Base-by-base conservation (phyloP, 169 alveolate genomes). In the Plasmodium reichenowi region DNA sequence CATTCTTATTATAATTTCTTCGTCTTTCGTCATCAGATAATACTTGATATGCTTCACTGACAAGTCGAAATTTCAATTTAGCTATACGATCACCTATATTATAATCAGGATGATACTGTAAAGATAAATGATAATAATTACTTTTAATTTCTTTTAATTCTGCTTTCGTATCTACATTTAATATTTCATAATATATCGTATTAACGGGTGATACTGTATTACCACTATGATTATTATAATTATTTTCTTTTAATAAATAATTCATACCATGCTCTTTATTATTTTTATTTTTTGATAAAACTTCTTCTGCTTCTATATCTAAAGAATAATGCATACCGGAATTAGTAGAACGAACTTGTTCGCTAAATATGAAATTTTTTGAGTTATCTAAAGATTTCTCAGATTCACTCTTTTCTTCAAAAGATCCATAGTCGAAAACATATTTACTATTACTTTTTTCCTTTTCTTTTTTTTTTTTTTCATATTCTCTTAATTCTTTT, bases 61-160 rank as follows among this genome's bases (percentile, higher is more conserved):
- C 89, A 22, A 92, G 92, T 47, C 92, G 96, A 50, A 93, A 93
- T 59, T 87, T 92, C 9, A 50, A 29, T 72, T 93, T 93, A 0
- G 95, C 95, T n/a, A 50, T 91, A 0, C 83, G 94, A 50, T 91
- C 92, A 72, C 73, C 75, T 0, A 96, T 80, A 87, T 96, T 96
- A 72, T 96, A 95, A 91, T 98, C 99, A 29, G 99, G 99, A 75
- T 98, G 99, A 68, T 94, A 96, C 73, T 94, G 89, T 60, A 96
- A 93, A 1, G 99, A 99, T 50, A 98, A 86, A 86, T 96, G 96
- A 80, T 97, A 97, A 89, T 96, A 98, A 47, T 97, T 96, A n/a
- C 92, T 78, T 74, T 97, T 97, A 22, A 98, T 97, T 50, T 95
- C 96, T 17, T 97, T 89, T 59, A 93, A 95, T 29, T 97, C 52